Evolutionary conservation across 2,329 filamentous ascomycete species (phyloP), one percentile per base, ranked within the genome.

Genomic region (Penicillium sp.): DNA sequence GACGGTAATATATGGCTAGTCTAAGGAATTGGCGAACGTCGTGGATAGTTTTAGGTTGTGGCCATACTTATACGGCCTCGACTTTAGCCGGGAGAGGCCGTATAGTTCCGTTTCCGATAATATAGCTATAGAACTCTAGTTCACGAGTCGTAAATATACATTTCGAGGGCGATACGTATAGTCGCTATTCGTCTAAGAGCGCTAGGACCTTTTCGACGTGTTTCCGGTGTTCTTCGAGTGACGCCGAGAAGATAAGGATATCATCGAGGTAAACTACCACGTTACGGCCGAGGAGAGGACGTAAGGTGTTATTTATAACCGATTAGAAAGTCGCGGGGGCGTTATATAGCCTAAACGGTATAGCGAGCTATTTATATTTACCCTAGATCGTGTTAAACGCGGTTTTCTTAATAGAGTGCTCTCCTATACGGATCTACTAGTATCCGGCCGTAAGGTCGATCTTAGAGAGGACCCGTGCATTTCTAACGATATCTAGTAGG

Each of bases 381-480:
- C 55, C 50, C 34, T 32, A 50, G 8, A 54, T 50, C 2, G 24
- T 54, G n/a, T 54, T 57, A 45, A 57, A 57, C 5, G n/a, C 22
- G 0, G 38, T 56, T 9, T 53, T 56, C 11, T 32, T 2, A 3
- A 56, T 6, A 2, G 16, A 20, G 0, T 24, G 8, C 34, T 56
- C n/a, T 2, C 18, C 35, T 39, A 55, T 49, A 1, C 7, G 11
- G 18, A 55, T 26, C 37, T 55, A 31, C 24, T 24, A 56, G 11
- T 47, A 56, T n/a, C 53, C 13, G 0, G 20, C 38, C 3, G 18
- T 22, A 4, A 56, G 34, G 8, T 50, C 18, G 13, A 50, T 31
- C 34, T 56, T 47, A 1, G 42, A 32, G 3, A 53, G 51, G 29
- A 29, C 1, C 9, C 20, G 16, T 3, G 26, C 24, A 16, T 29